Evolutionary conservation across 2,329 filamentous ascomycete species (phyloP).

Genomic region (Aspergillus tamarii): DNA sequence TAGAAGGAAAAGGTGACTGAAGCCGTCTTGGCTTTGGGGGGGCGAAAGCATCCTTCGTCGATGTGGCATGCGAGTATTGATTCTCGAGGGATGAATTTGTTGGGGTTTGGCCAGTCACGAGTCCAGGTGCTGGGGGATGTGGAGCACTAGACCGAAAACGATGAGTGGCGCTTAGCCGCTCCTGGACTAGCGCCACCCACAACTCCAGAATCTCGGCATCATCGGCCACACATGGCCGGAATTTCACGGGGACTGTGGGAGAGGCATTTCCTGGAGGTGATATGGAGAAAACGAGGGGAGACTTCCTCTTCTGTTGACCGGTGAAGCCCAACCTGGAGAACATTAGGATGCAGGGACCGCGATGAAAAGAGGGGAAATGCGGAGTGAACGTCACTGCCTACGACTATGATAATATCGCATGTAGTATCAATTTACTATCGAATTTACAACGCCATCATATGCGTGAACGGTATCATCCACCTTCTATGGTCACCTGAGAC

Average conservation of each 20-base stretch:
- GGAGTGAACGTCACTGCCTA: slow-evolving; percentile 15
- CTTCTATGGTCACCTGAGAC: not conserved
- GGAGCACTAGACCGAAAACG: not conserved
- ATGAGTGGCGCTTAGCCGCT: not conserved
- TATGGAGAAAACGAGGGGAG: slow-evolving; percentile 16
- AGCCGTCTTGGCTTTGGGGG: slow-evolving; percentile 5
- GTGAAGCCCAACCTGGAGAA: slow-evolving; percentile 13
- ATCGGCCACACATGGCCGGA: slow-evolving; percentile 10
- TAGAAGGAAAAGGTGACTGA: not conserved
- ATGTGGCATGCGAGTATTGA: not conserved
- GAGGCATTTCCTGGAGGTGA: slow-evolving; percentile 9
- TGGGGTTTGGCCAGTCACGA: not conserved
- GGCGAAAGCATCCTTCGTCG: not conserved
- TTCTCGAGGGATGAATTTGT: not conserved
- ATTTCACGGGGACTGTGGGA: slow-evolving; percentile 9
- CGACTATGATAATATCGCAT: slow-evolving; percentile 2
- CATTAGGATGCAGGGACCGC: slow-evolving; percentile 7
- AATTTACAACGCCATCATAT: not conserved
- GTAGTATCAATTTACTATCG: not conserved
- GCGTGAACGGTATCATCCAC: not conserved
- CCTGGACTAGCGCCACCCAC: not conserved
- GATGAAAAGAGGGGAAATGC: slow-evolving; percentile 21
- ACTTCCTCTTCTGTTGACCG: slow-evolving; percentile 19
- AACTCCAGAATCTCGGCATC: slow-evolving; percentile 17
- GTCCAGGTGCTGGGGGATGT: not conserved